These are phyloP conservation scores for Pestalotiopsis sp. DNA, from an alignment of 2,329 filamentous ascomycete genomes.

Conservation along the genomic window DNA sequence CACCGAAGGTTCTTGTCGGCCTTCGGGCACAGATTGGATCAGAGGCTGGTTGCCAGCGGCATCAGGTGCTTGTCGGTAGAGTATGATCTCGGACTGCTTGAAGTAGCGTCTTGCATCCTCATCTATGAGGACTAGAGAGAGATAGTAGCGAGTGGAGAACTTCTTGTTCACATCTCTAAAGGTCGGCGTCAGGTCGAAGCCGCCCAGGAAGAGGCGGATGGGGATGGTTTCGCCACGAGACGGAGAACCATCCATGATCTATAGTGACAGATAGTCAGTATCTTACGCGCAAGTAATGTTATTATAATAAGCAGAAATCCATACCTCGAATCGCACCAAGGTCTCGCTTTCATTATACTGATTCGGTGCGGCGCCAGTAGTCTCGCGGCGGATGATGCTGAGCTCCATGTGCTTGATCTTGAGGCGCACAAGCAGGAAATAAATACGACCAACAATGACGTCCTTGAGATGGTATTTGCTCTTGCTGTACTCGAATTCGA, in stretches of 20 bases:
- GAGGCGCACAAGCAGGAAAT: conserved; percentile 92
- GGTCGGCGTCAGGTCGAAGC: conserved; percentile 95
- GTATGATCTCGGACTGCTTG: conserved; percentile 98
- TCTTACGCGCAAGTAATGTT: not conserved
- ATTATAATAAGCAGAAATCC: conserved; percentile 14
- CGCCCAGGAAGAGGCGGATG: conserved; percentile 93
- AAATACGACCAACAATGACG: conserved; percentile 97
- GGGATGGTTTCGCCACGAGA: conserved; percentile 94
- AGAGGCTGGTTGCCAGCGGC: conserved; percentile 49
- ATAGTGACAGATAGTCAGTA: not conserved
- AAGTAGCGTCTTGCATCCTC: conserved; percentile 98
- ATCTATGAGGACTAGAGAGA: conserved; percentile 93
- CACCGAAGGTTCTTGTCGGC: conserved; percentile 21
- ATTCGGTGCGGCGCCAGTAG: conserved; percentile 93
- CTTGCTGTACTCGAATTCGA: conserved; percentile 99
- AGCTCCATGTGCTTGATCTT: conserved; percentile 99
- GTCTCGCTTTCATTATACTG: conserved; percentile 99
- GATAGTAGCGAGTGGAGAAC: conserved; percentile 96
- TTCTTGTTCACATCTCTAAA: conserved; percentile 99
- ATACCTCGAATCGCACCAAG: conserved; percentile 89
- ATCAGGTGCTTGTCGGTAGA: conserved; percentile 80
- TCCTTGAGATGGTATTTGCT: conserved; percentile 99
- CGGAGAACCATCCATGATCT: conserved; percentile 99
- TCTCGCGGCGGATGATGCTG: conserved; percentile 95
- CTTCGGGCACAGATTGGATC: conserved; percentile 41